Conservation (phyloP, 2,329 filamentous ascomycete genomes). For the Exserohilum turcica region DNA sequence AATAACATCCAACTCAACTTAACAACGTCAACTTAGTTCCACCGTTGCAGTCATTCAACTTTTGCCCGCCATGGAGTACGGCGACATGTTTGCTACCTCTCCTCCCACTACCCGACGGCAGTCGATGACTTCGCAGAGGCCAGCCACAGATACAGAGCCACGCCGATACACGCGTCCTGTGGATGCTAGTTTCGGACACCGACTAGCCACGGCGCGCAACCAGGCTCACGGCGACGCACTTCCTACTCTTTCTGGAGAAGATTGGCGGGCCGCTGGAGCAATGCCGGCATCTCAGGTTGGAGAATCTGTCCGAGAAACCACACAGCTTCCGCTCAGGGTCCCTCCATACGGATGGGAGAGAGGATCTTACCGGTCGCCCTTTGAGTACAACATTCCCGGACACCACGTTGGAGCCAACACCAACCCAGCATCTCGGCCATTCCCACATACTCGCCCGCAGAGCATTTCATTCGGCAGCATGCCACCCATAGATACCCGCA, state of each 20-base stretch:
- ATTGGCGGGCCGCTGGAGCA: neutral
- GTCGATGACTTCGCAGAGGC: neutral
- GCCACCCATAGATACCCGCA: neutral
- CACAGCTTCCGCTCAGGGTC: neutral
- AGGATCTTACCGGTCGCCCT: conserved; percentile 7
- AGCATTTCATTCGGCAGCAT: neutral
- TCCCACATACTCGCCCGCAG: neutral
- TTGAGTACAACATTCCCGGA: conserved; percentile 3
- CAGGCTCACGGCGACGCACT: conserved; percentile 3
- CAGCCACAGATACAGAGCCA: neutral
- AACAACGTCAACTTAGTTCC: too few relatives aligned
- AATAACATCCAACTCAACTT: too few relatives aligned
- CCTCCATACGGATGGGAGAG: conserved; percentile 1
- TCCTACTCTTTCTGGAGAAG: neutral
- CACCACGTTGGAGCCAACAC: neutral
- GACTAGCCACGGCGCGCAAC: conserved; percentile 13
- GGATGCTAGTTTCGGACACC: conserved; percentile 5
- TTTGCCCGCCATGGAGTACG: neutral
- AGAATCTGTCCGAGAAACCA: neutral
- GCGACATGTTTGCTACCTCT: neutral
- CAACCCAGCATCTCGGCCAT: neutral
- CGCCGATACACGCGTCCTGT: neutral
- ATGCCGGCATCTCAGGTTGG: neutral
- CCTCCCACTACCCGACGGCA: neutral
- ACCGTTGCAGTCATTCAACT: neutral